phyloP scores from a whole-genome alignment of 2,329 filamentous ascomycete species.

The Penicillium sp. region DNA sequence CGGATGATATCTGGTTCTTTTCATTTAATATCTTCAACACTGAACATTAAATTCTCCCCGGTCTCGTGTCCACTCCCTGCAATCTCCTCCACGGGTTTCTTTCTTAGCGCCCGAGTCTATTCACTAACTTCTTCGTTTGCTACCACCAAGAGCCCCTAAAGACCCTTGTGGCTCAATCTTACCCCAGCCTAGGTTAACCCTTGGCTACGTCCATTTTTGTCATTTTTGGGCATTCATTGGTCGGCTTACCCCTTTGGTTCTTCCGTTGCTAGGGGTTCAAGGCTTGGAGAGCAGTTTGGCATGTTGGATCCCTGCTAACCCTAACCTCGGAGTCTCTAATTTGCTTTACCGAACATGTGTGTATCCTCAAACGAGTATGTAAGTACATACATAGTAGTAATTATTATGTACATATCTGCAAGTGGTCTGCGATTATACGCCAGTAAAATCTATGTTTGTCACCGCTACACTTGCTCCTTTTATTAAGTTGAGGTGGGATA shows the following conservation, averaged over 20 bases:
- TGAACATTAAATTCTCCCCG: too few relatives aligned
- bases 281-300: not conserved
- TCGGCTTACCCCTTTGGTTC: slow-evolving; percentile 22
- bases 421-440: not conserved
- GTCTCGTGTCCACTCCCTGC: not conserved
- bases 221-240: slow-evolving; percentile 1
- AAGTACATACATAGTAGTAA: too few relatives aligned
- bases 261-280: slow-evolving; percentile 8
- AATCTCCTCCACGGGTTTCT: slow-evolving; percentile 1
- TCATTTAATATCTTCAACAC: too few relatives aligned
- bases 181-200: not conserved
- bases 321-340: not conserved
- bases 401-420: too few relatives aligned
- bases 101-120: slow-evolving; percentile 3
- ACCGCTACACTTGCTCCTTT: slow-evolving; percentile 7
- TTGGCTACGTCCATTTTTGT: not conserved
- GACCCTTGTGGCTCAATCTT: not conserved
- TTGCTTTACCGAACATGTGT: not conserved
- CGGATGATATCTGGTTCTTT: too few relatives aligned
- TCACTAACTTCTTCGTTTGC: not conserved
- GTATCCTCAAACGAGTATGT: not conserved
- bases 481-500: not conserved
- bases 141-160: not conserved
- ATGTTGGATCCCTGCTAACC: slow-evolving; percentile 4
- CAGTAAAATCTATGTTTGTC: slow-evolving; percentile 1